Percentiles rank a stretch among this genome's conserved stretches.
Evolutionary conservation across 345 rosid genomes (phyloP).

Genomic region (Syzygium aqueum): DNA sequence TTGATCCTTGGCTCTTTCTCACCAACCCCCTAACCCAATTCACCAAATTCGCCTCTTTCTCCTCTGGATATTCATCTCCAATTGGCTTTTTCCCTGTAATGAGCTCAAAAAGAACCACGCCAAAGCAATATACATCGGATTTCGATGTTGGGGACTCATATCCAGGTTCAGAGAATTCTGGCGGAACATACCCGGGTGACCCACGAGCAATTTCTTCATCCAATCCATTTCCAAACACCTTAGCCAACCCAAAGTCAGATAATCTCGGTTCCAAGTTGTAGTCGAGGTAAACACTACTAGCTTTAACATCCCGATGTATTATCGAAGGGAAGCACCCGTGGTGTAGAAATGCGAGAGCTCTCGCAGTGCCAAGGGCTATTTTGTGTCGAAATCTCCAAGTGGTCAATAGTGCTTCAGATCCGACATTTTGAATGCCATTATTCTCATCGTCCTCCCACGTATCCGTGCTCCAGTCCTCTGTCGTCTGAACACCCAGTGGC

Average conservation of each 20-base stretch:
- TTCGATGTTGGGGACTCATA: conserved; percentile 56
- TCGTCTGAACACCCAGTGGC: conserved; percentile 71
- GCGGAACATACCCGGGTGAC: conserved; percentile 77
- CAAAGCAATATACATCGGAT: conserved; percentile 89
- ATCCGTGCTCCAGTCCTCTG: conserved; percentile 84
- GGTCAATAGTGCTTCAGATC: conserved; percentile 48
- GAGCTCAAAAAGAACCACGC: conserved; percentile 76
- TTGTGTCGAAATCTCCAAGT: conserved; percentile 83
- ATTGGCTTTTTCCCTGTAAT: conserved; percentile 69
- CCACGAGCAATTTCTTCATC: conserved; percentile 62
- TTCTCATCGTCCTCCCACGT: conserved; percentile 72
- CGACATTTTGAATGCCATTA: conserved; percentile 53
- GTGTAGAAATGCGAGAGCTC: conserved; percentile 90
- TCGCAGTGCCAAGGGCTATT: conserved; percentile 80
- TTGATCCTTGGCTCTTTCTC: conserved; percentile 48
- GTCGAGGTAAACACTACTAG: conserved; percentile 87
- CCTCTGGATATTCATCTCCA: conserved; percentile 66
- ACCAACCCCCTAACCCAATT: conserved; percentile 74
- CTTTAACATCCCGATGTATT: conserved; percentile 78
- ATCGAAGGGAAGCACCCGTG: conserved; percentile 94
- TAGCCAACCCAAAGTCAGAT: conserved; percentile 84
- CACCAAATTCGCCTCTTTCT: conserved; percentile 43
- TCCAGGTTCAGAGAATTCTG: conserved; percentile 60
- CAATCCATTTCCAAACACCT: conserved; percentile 65
- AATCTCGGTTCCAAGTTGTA: conserved; percentile 73